Evolutionary conservation across 202 grass and related monocot species (phyloP).

Genomic region (Carex arenaria): DNA sequence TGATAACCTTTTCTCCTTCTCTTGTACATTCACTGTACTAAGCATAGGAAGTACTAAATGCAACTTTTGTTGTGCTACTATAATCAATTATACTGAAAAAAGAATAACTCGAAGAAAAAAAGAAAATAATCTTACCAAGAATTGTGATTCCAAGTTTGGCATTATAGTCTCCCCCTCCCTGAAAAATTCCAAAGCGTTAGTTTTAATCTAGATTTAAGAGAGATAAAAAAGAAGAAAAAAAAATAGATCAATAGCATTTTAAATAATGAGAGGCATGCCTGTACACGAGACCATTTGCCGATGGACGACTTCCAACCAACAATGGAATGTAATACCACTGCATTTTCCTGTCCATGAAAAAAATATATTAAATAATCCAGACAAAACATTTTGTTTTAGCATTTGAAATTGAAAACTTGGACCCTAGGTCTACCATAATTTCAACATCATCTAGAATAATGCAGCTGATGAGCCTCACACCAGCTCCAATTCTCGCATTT

Average conservation of each 20-base stretch:
- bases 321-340: conserved; percentile 94
- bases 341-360: conserved; percentile 82
- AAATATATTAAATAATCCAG: conserved; percentile 1
- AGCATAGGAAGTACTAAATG: not conserved
- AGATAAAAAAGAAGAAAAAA: not conserved
- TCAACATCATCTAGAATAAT: conserved; percentile 98
- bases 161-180: conserved; percentile 85
- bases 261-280: conserved; percentile 46
- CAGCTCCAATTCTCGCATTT: conserved; percentile 92
- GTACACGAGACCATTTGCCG: conserved; percentile 97
- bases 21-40: not conserved
- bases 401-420: not conserved
- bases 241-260: not conserved
- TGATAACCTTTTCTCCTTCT: not conserved
- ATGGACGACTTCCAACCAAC: conserved; percentile 97
- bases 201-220: conserved; percentile 16
- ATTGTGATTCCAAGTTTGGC: conserved; percentile 96
- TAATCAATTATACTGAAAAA: not conserved
- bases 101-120: conserved; percentile 1
- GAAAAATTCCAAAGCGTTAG: conserved; percentile 22
- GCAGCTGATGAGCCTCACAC: conserved; percentile 91
- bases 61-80: not conserved
- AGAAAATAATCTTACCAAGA: conserved; percentile 57
- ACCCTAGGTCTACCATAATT: conserved; percentile 69
- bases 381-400: conserved; percentile 10